Conservation (phyloP, 805 yeast genomes). For the Wickerhamiella lipophila region DNA sequence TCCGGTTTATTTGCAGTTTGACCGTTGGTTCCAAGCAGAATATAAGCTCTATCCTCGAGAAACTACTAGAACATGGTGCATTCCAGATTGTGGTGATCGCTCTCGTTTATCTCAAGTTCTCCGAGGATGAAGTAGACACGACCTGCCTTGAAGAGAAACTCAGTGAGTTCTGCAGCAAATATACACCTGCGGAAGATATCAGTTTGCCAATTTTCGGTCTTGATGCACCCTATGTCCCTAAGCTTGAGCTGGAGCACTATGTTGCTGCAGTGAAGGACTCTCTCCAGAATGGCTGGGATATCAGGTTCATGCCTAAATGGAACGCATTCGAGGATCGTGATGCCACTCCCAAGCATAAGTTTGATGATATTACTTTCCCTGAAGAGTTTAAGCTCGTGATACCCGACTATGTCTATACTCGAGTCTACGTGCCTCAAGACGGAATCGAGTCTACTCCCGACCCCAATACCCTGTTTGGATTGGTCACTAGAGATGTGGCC, state of each 20-base stretch:
- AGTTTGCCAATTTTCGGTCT: slow-evolving; percentile 15
- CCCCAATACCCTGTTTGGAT: slow-evolving; percentile 38
- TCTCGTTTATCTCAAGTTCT: slow-evolving; percentile 14
- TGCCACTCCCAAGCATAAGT: slow-evolving; percentile 16
- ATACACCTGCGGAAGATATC: background rate
- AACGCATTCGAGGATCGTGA: background rate
- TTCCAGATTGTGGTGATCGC: slow-evolving; percentile 17
- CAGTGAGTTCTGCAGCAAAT: background rate
- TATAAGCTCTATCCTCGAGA: slow-evolving; percentile 37
- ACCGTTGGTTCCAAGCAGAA: slow-evolving; percentile 48
- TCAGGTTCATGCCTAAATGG: slow-evolving; percentile 18
- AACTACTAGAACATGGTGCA: slow-evolving; percentile 43
- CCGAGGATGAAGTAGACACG: background rate
- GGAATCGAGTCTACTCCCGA: slow-evolving; percentile 54
- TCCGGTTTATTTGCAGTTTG: slow-evolving; percentile 58
- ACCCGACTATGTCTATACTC: slow-evolving; percentile 5
- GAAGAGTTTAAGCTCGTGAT: slow-evolving; percentile 4
- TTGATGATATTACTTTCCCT: slow-evolving; percentile 29
- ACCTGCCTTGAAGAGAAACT: background rate
- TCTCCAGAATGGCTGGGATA: slow-evolving; percentile 19
- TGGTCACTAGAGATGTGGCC: slow-evolving; percentile 61
- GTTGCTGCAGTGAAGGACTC: slow-evolving; percentile 18
- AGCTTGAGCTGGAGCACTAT: slow-evolving; percentile 23
- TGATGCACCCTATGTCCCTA: slow-evolving; percentile 26
- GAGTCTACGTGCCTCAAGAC: slow-evolving; percentile 22